phyloP scores from a whole-genome alignment of 345 rosid genomes.

The Salix suchowensis region DNA sequence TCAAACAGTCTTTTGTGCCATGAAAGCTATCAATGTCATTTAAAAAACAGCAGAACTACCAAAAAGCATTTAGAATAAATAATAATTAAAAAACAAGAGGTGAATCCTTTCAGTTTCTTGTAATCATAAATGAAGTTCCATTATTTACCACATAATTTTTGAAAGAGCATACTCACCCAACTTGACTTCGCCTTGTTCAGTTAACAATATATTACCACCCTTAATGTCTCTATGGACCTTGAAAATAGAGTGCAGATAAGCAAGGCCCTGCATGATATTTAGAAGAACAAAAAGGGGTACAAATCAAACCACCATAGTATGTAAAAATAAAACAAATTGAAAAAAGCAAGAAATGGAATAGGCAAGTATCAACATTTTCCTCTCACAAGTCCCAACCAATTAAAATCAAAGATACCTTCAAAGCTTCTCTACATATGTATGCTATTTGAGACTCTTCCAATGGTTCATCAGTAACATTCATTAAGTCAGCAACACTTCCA shows the following conservation, averaged over 20 bases:
- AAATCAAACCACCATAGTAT: conserved; percentile 11
- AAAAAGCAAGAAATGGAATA: neutral
- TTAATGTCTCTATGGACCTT: conserved; percentile 98
- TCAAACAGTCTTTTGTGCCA: neutral
- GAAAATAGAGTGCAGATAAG: conserved; percentile 91
- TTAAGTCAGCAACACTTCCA: conserved; percentile 95
- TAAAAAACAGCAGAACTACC: neutral
- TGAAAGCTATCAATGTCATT: neutral
- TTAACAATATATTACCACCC: conserved; percentile 95
- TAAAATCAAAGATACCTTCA: conserved; percentile 53
- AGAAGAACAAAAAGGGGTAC: neutral
- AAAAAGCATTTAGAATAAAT: too few relatives aligned
- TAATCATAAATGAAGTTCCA: neutral
- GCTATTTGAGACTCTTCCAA: conserved; percentile 97
- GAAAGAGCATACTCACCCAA: conserved; percentile 64
- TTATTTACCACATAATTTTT: neutral
- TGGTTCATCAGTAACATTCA: conserved; percentile 84
- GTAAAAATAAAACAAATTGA: neutral
- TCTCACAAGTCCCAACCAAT: conserved; percentile 4
- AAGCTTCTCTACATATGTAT: conserved; percentile 84
- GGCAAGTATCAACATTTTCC: neutral
- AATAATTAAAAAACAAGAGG: neutral
- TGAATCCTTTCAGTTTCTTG: neutral
- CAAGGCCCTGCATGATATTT: conserved; percentile 65
- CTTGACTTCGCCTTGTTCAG: conserved; percentile 99